Evolutionary conservation across 164 flowering plant genomes (phyloP).

Genomic region (Annona squamosa): DNA sequence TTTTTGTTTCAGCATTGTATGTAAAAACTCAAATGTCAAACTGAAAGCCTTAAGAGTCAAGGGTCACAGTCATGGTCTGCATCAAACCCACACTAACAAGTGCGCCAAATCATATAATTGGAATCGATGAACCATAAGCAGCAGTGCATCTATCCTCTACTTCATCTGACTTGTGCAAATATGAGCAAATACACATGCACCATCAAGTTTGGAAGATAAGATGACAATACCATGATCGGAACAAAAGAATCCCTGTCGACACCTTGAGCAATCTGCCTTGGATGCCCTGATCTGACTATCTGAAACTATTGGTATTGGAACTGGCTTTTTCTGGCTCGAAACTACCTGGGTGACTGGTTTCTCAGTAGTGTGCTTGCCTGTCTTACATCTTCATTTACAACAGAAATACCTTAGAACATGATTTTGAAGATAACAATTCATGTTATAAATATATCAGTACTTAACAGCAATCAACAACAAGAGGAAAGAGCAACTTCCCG

Average conservation of each 20-base stretch:
- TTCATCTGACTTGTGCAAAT: neutral
- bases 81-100: too few relatives aligned
- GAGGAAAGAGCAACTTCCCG: too few relatives aligned
- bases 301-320: conserved; percentile 25
- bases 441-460: too few relatives aligned
- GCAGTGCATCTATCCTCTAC: neutral
- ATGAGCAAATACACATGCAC: neutral
- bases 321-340: conserved; percentile 25
- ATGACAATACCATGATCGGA: conserved; percentile 77
- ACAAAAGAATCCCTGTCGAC: conserved; percentile 91
- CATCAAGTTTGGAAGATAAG: neutral
- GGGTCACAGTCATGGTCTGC: too few relatives aligned
- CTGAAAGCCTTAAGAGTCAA: too few relatives aligned
- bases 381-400: conserved; percentile 63
- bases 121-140: too few relatives aligned
- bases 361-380: conserved; percentile 90
- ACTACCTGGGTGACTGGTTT: conserved; percentile 62
- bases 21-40: too few relatives aligned
- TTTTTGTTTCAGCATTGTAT: too few relatives aligned
- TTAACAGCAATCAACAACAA: too few relatives aligned
- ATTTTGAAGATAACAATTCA: neutral
- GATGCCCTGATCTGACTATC: conserved; percentile 25
- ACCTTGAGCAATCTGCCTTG: conserved; percentile 67
- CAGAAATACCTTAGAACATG: conserved; percentile 18
- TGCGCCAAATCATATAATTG: too few relatives aligned